Base-by-base conservation (phyloP, 192 early-diverging fungal genomes). In the Entomortierella chlamydospora region DNA sequence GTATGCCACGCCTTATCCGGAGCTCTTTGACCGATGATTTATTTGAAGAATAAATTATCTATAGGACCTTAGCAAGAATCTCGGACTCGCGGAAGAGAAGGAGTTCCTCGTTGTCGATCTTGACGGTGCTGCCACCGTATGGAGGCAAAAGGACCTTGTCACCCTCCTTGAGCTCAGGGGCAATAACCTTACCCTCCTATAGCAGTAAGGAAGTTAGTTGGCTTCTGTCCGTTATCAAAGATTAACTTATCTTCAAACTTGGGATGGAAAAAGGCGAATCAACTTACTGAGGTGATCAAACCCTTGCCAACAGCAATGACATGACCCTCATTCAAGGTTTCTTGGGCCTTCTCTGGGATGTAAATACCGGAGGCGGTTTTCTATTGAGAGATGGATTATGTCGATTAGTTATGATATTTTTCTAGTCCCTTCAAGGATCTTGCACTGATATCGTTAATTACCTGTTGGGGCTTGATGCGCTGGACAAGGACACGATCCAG, bases 281-380 rank as follows among this genome's bases (percentile, higher is more conserved):
- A 9, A 50, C 76, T 85, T 65, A 83, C 83, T 64, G 96, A 95
- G 82, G 89, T 91, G 43, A 95, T 70, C 51, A 90, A 85, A 62
- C 98, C 98, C 68, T 95, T 95, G 47, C 98, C 98, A 31, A 94
- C 92, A 30, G 96, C 93, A 68, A 99, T 85, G 54, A 99, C 97
- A 65, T 95, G 67, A 51, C 93, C 98, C 86, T 99, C 98, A 87
- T 99, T 98, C 45, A 97, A 84, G 57, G 92, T 86, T 87, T 99
- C 97, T 73, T 97, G 94, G n/a, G 97, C 94, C 89, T 98, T 98
- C 84, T 99, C 97, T 45, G 98, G 98, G 49, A 99, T 96, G 85
- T 92, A 94, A 68, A 99, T 90, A 77, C 98, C 98, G 7, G 93
- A 86, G 37, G 96, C 94, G 31, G 98, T 99, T 87, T 96, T 91